Conservation (phyloP, 2,329 filamentous ascomycete species). For the Phoma sp. region DNA sequence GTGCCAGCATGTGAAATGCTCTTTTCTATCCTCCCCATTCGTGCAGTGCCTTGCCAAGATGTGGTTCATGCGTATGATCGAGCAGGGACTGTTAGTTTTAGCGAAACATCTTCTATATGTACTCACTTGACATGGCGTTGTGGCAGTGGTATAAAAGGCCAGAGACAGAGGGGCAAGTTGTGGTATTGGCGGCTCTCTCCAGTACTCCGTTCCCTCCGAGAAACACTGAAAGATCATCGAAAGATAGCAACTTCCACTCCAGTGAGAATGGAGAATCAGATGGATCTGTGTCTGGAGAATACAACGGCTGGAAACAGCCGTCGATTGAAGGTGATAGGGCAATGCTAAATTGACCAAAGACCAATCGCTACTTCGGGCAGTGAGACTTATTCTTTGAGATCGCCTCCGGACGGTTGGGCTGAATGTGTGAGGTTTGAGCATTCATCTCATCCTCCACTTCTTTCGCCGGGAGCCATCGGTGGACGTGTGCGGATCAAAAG, state of each 20-base stretch:
- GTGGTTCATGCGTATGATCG: conserved; percentile 14
- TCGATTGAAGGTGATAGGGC: conserved; percentile 18
- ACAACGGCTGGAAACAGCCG: conserved; percentile 10
- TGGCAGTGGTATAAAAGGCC: neutral
- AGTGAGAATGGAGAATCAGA: neutral
- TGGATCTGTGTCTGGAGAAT: conserved; percentile 12
- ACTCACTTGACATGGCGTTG: conserved; percentile 11
- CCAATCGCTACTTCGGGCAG: neutral
- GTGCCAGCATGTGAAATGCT: conserved; percentile 14
- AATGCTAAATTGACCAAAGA: conserved; percentile 15
- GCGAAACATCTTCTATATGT: conserved; percentile 14
- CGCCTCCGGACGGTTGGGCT: neutral
- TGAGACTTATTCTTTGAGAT: too few species aligned
- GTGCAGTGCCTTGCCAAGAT: conserved; percentile 14
- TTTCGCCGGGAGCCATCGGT: neutral
- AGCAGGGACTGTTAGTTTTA: conserved; percentile 19
- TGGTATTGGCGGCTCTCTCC: too few species aligned
- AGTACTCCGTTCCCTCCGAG: too few species aligned
- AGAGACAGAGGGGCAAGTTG: conserved; percentile 6
- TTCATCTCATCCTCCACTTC: neutral
- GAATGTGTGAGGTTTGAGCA: neutral
- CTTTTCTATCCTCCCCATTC: conserved; percentile 14
- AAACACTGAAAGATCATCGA: too few species aligned
- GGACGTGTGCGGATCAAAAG: too few species aligned
- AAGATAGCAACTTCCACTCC: conserved; percentile 5